phyloP scores from a whole-genome alignment of 106 monocot genomes.

The Allium cepa region DNA sequence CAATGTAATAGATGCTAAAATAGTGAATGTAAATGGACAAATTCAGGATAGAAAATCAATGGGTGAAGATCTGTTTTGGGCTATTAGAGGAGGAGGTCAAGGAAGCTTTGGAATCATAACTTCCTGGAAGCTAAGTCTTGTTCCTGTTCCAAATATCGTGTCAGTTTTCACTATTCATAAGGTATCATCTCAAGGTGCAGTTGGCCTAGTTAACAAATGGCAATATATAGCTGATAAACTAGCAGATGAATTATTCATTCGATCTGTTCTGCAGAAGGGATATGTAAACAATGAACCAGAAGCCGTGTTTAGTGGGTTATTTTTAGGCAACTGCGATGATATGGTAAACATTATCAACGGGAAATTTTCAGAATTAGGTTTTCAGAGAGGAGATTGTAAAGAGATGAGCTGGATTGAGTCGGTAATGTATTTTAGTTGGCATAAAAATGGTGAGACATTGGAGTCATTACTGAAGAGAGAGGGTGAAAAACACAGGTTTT shows the following conservation, averaged over 20 bases:
- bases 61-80: constrained; percentile 65
- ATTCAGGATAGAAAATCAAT: constrained; percentile 27
- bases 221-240: constrained; percentile 34
- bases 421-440: constrained; percentile 32
- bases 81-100: constrained; percentile 56
- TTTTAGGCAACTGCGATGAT: constrained; percentile 18
- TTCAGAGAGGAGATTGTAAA: constrained; percentile 4
- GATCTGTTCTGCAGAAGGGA: constrained; percentile 6
- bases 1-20: constrained; percentile 45
- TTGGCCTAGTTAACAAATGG: constrained; percentile 40
- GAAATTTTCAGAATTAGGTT: constrained; percentile 18
- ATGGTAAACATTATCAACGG: neutral
- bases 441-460: neutral
- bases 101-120: constrained; percentile 40
- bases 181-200: constrained; percentile 10
- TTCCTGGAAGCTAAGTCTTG: constrained; percentile 39
- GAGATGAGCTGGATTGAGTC: constrained; percentile 73
- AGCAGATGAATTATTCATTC: constrained; percentile 44
- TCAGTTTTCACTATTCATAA: constrained; percentile 24
- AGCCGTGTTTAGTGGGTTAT: constrained; percentile 36
- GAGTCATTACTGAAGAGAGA: constrained; percentile 5
- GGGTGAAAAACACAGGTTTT: constrained; percentile 1
- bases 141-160: constrained; percentile 26
- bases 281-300: neutral
- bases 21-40: constrained; percentile 22